Conservation (phyloP, 1,284 basidiomycete species). For the Moesziomyces aphidis region DNA sequence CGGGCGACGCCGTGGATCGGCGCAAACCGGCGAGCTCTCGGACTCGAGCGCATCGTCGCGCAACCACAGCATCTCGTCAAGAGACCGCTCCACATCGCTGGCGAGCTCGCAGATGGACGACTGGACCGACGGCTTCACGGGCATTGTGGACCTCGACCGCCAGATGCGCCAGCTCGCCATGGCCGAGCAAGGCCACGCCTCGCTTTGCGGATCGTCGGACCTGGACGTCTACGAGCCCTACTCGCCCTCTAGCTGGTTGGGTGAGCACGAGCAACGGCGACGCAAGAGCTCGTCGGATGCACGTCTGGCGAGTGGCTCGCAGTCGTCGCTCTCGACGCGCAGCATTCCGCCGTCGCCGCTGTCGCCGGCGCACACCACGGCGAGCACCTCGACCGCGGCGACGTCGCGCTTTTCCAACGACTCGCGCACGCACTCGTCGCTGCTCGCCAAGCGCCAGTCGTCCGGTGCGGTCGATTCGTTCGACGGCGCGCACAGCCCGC, state of each 20-base stretch:
- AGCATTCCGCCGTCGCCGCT: constrained; percentile 15
- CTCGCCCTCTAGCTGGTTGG: constrained; percentile 5
- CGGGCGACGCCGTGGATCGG: constrained; percentile 17
- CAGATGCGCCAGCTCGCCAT: constrained; percentile 50
- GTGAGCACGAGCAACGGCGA: constrained; percentile 6
- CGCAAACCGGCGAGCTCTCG: constrained; percentile 1
- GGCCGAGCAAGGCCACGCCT: constrained; percentile 23
- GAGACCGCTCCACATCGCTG: constrained; percentile 13
- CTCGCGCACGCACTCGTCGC: constrained; percentile 24
- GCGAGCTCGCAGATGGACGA: constrained; percentile 39
- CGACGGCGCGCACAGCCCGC: constrained; percentile 14
- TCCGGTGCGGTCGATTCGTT: constrained; percentile 15
- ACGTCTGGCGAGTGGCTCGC: constrained; percentile 6
- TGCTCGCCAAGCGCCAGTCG: constrained; percentile 30
- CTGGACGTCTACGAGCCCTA: constrained; percentile 21
- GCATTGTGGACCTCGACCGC: constrained; percentile 49
- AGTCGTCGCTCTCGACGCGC: constrained; percentile 23
- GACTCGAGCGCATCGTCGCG: constrained; percentile 26
- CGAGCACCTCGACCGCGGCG: constrained; percentile 15
- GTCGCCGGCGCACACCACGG: constrained; percentile 7
- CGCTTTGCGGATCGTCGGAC: neutral
- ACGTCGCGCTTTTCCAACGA: constrained; percentile 33
- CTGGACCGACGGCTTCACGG: constrained; percentile 49
- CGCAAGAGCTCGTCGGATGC: constrained; percentile 23
- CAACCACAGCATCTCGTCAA: constrained; percentile 19